phyloP scores from a whole-genome alignment of 2,329 filamentous ascomycete species.

The Hortaea werneckii region DNA sequence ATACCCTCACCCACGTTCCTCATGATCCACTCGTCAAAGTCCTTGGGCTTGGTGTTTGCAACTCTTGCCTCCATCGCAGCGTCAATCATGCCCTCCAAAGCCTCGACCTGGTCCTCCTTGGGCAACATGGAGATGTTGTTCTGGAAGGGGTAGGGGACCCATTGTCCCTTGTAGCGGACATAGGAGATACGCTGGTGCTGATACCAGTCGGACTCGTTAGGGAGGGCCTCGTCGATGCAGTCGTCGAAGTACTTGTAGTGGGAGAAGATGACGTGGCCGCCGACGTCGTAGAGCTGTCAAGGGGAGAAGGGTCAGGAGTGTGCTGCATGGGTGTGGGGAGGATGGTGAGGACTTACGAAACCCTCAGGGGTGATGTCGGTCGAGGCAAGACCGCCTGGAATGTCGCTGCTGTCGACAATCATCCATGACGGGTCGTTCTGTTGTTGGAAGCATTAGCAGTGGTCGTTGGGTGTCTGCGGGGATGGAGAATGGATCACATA shows the following conservation, averaged over 20 bases:
- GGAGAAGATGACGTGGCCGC: conserved; percentile 96
- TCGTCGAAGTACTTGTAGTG: conserved; percentile 99
- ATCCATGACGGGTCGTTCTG: conserved; percentile 90
- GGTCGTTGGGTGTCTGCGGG: too few relatives aligned
- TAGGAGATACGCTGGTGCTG: conserved; percentile 98
- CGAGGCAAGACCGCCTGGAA: conserved; percentile 86
- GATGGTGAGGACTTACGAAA: conserved; percentile 79
- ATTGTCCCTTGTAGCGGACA: conserved; percentile 89
- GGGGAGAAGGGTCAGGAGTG: conserved; percentile 5
- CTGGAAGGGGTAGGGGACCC: conserved; percentile 99
- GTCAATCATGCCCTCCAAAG: conserved; percentile 92
- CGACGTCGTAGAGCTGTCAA: conserved; percentile 90
- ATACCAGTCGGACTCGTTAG: conserved; percentile 91
- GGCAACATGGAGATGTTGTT: conserved; percentile 99
- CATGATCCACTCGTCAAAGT: conserved; percentile 98
- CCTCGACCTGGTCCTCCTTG: conserved; percentile 92
- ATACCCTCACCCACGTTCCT: conserved; percentile 83
- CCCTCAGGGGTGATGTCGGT: conserved; percentile 93
- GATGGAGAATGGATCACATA: too few relatives aligned
- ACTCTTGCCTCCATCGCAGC: conserved; percentile 80
- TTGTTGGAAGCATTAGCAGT: too few relatives aligned
- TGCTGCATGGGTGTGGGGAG: too few relatives aligned
- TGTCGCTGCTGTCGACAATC: conserved; percentile 86
- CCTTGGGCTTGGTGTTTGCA: conserved; percentile 79
- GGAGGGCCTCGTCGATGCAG: conserved; percentile 92